phyloP scores from a whole-genome alignment of 495 filamentous ascomycete genomes.

The Hypomontagnella monticulosa region DNA sequence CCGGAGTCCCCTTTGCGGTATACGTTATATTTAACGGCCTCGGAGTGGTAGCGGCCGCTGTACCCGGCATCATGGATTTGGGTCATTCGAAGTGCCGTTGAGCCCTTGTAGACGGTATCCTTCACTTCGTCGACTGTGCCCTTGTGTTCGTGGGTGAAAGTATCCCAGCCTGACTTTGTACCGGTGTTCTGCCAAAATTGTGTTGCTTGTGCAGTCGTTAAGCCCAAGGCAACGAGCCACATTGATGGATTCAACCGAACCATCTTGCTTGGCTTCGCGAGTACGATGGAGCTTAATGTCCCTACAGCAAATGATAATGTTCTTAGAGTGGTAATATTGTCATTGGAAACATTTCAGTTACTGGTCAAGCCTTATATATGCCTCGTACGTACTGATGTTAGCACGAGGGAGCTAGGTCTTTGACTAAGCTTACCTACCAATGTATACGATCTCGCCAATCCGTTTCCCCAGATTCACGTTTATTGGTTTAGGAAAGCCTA shows the following conservation, averaged over 20 bases:
- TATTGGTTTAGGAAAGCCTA: slow-evolving; percentile 2
- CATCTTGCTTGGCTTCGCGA: slow-evolving; percentile 16
- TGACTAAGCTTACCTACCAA: neutral
- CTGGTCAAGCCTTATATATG: neutral
- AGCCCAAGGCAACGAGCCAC: slow-evolving; percentile 29
- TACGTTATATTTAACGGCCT: slow-evolving; percentile 57
- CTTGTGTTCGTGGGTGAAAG: slow-evolving; percentile 53
- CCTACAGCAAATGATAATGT: neutral
- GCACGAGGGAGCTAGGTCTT: neutral
- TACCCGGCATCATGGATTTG: slow-evolving; percentile 61
- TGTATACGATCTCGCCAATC: slow-evolving; percentile 29
- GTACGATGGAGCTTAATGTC: neutral
- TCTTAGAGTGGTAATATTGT: neutral
- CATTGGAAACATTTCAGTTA: no score
- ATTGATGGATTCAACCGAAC: slow-evolving; percentile 1
- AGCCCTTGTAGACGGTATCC: slow-evolving; percentile 56
- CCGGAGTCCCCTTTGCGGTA: slow-evolving; percentile 61
- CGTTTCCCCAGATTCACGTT: neutral
- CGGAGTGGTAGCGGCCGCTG: slow-evolving; percentile 65
- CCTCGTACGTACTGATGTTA: no score
- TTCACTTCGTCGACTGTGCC: slow-evolving; percentile 60
- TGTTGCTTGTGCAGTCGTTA: slow-evolving; percentile 36
- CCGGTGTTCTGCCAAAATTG: slow-evolving; percentile 63
- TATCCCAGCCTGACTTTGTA: slow-evolving; percentile 59
- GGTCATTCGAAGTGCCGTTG: slow-evolving; percentile 62